phyloP scores from a whole-genome alignment of 495 filamentous ascomycete species.

The Corynascus novoguineensis region DNA sequence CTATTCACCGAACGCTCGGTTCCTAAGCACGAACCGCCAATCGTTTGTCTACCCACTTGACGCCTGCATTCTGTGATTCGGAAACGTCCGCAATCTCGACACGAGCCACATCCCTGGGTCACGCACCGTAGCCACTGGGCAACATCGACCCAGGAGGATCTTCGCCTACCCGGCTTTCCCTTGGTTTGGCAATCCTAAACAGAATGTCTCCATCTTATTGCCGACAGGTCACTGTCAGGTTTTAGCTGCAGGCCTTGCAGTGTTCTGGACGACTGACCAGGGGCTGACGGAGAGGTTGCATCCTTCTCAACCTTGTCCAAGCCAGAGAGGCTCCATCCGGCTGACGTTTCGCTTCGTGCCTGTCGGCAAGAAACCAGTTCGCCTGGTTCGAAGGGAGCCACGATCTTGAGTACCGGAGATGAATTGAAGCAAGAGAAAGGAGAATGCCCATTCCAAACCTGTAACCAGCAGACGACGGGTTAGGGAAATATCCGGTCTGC shows the following conservation, averaged over 20 bases:
- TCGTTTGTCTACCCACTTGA: not conserved
- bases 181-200: not conserved
- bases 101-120: not conserved
- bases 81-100: not conserved
- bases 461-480: not conserved
- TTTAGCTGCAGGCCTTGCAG: no score
- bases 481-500: slow-evolving; percentile 1
- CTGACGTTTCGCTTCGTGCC: not conserved
- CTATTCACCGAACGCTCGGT: not conserved
- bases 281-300: not conserved
- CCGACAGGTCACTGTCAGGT: no score
- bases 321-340: not conserved
- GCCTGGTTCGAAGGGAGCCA: no score
- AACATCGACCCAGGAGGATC: not conserved
- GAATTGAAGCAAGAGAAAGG: slow-evolving; percentile 3
- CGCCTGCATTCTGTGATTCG: not conserved
- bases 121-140: not conserved
- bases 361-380: no score
- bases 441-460: not conserved
- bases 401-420: not conserved
- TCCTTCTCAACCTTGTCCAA: not conserved
- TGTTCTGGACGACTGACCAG: not conserved
- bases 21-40: not conserved
- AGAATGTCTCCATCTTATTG: not conserved
- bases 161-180: not conserved